These are phyloP conservation scores for Lentinula novae-zelandiae DNA, from an alignment of 1,284 basidiomycete species.

Conservation along the genomic window DNA sequence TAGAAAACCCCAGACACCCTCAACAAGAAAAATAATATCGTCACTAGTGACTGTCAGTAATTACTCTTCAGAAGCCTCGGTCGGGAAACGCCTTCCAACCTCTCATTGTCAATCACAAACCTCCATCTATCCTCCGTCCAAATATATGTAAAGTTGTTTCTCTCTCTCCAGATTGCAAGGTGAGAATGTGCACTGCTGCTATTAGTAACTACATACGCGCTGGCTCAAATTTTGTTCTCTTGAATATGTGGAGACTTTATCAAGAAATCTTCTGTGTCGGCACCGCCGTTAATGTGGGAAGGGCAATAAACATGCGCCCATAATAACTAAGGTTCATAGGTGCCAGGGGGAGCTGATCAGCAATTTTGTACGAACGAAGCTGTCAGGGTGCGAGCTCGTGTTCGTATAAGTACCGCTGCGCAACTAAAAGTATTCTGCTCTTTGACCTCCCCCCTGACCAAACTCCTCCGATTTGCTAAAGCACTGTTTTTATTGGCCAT, in stretches of 20 bases:
- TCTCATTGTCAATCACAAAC: background rate
- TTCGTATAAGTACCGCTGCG: slow-evolving; percentile 14
- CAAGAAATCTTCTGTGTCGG: background rate
- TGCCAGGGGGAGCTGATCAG: slow-evolving; percentile 23
- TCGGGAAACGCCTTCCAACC: background rate
- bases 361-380: slow-evolving; percentile 11
- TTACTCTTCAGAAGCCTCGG: background rate
- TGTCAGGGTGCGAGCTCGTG: slow-evolving; percentile 11
- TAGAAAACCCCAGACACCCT: slow-evolving; percentile 30
- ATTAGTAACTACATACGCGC: no score
- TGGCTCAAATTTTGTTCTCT: no score
- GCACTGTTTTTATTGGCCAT: background rate
- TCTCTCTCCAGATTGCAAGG: no score
- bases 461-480: background rate
- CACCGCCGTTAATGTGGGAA: slow-evolving; percentile 8
- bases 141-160: background rate
- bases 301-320: slow-evolving; percentile 32
- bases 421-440: background rate
- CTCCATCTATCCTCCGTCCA: background rate
- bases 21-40: background rate
- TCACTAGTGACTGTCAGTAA: background rate
- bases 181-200: no score
- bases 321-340: slow-evolving; percentile 18
- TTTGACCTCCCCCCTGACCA: background rate
- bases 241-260: no score